Conservation (phyloP, 495 filamentous ascomycete genomes). For the Xylaria cubensis region DNA sequence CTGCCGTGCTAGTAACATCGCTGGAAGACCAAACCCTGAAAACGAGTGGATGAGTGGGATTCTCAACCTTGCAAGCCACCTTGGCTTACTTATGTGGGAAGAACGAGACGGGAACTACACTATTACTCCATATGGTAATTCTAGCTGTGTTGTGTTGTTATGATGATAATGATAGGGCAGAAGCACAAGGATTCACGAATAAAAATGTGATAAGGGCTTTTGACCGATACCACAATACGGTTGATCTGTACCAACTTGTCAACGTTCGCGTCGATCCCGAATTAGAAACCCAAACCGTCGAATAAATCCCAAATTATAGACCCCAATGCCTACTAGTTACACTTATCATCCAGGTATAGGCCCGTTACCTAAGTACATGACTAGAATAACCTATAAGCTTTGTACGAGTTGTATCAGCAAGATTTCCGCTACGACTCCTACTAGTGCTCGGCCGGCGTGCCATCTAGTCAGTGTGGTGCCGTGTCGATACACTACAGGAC, state of each 20-base stretch:
- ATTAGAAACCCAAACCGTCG: neutral
- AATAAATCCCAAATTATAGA: neutral
- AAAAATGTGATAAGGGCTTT: conserved; percentile 2
- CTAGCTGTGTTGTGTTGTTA: neutral
- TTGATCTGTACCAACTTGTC: conserved; percentile 16
- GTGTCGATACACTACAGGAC: conserved; percentile 4
- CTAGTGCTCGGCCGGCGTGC: conserved; percentile 8
- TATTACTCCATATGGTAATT: neutral
- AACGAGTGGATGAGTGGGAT: conserved; percentile 13
- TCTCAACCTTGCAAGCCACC: conserved; percentile 15
- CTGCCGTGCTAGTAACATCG: conserved; percentile 27
- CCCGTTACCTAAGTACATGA: neutral
- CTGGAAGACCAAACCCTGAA: neutral
- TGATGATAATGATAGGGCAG: neutral
- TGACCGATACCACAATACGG: neutral
- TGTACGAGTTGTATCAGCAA: neutral
- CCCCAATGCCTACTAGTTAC: neutral
- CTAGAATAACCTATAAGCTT: neutral
- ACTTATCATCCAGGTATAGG: neutral
- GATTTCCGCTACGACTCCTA: conserved; percentile 3
- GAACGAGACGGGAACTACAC: neutral
- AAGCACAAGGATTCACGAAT: conserved; percentile 1
- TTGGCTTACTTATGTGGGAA: neutral
- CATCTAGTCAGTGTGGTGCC: conserved; percentile 10
- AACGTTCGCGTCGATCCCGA: neutral